Percentiles rank a stretch among this genome's conserved stretches.
Conservation (phyloP, 306 rosid species). For the Gillenia trifoliata region DNA sequence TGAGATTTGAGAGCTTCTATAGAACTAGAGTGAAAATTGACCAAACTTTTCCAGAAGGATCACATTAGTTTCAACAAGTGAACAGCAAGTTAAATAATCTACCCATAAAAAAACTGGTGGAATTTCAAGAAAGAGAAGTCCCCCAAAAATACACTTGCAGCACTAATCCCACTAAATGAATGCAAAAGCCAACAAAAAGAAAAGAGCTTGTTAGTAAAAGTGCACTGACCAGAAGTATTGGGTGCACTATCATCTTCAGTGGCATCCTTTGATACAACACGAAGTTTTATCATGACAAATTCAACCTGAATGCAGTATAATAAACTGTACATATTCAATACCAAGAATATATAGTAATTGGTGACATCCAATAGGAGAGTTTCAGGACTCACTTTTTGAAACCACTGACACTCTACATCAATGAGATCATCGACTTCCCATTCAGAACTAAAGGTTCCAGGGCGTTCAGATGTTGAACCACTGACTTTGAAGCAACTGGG, state of each 20-base stretch:
- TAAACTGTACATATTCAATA: constrained; percentile 23
- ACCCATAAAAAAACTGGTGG: not conserved
- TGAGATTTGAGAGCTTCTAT: not conserved
- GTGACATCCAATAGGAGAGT: constrained; percentile 16
- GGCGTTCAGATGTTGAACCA: constrained; percentile 38
- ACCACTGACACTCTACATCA: constrained; percentile 51
- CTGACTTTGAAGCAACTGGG: constrained; percentile 52
- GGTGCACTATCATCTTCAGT: constrained; percentile 27
- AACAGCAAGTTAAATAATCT: not conserved
- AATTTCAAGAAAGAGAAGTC: not conserved
- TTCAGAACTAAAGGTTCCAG: constrained; percentile 52
- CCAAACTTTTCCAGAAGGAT: not conserved
- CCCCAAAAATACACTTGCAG: not conserved
- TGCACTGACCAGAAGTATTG: constrained; percentile 57
- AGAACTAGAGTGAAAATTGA: not conserved
- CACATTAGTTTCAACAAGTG: not conserved
- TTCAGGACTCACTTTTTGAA: constrained; percentile 57
- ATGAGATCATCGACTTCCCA: constrained; percentile 64
- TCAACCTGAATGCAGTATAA: constrained; percentile 49
- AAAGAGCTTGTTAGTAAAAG: constrained; percentile 3
- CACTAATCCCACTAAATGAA: not conserved
- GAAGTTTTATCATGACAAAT: constrained; percentile 53
- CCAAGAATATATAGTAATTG: constrained; percentile 9
- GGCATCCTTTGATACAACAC: constrained; percentile 47
- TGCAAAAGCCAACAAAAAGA: constrained; percentile 7